A percentile compares a stretch with the other conserved stretches of the same genome.
Evolutionary conservation across 768 basidiomycete genomes (phyloP).

Genomic region (Tylopilus plumbeoviolaceoides): DNA sequence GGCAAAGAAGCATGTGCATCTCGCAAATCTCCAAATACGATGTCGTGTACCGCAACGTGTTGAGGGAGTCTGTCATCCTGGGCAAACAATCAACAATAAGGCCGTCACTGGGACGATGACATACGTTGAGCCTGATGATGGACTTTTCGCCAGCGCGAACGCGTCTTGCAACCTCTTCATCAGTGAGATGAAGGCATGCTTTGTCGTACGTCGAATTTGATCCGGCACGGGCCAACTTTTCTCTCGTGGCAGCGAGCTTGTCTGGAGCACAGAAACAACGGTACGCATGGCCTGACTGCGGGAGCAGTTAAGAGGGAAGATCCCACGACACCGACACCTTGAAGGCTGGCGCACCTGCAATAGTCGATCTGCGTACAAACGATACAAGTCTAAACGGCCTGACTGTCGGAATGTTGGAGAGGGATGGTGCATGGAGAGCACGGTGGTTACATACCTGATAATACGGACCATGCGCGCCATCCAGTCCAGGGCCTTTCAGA

Average conservation of each 20-base stretch:
- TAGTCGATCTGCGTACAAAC: conserved; percentile 63
- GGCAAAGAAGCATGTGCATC: conserved; percentile 76
- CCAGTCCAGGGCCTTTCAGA: conserved; percentile 65
- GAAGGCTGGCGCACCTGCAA: conserved; percentile 53
- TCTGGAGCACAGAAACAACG: conserved; percentile 89
- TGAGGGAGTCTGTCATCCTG: conserved; percentile 59
- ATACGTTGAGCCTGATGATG: conserved; percentile 85
- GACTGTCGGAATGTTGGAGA: conserved; percentile 54
- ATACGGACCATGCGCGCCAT: conserved; percentile 80
- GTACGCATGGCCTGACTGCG: conserved; percentile 83
- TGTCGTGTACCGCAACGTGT: conserved; percentile 51
- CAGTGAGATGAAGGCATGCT: conserved; percentile 77
- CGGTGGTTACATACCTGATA: conserved; percentile 54
- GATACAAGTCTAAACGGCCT: conserved; percentile 84
- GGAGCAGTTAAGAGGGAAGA: background rate
- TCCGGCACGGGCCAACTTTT: conserved; percentile 67
- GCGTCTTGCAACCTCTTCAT: conserved; percentile 77
- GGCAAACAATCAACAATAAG: background rate
- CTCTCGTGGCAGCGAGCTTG: conserved; percentile 62
- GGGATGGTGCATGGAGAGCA: background rate
- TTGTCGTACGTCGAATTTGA: conserved; percentile 84
- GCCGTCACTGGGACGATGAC: conserved; percentile 14
- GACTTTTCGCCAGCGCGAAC: conserved; percentile 73
- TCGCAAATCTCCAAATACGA: conserved; percentile 71
- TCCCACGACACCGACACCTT: background rate